These are phyloP conservation scores for Puccinia hordei DNA, from an alignment of 1,284 basidiomycete genomes.

Conservation along the genomic window DNA sequence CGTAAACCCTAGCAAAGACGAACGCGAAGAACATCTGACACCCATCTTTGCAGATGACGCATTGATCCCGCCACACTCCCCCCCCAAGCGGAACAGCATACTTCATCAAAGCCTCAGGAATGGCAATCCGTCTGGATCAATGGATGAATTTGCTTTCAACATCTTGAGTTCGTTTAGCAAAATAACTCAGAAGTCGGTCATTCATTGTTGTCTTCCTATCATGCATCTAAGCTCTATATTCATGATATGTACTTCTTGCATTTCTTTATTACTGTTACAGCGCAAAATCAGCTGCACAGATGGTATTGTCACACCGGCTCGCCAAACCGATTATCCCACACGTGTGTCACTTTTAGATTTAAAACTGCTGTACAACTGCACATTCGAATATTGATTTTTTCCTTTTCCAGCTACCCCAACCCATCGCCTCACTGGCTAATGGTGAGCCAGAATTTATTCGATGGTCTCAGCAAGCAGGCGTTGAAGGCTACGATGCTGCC, in stretches of 20 bases:
- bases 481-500: slow-evolving; percentile 76
- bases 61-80: slow-evolving; percentile 53
- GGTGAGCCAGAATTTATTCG: slow-evolving; percentile 49
- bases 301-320: slow-evolving; percentile 86
- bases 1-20: slow-evolving; percentile 82
- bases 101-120: slow-evolving; percentile 53
- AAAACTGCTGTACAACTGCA: not conserved
- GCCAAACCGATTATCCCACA: slow-evolving; percentile 92
- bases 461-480: slow-evolving; percentile 52
- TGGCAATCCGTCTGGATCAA: slow-evolving; percentile 50
- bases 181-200: slow-evolving; percentile 55
- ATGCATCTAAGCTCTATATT: not conserved
- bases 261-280: slow-evolving; percentile 60
- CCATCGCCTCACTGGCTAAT: slow-evolving; percentile 45
- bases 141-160: slow-evolving; percentile 58
- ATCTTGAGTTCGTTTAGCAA: slow-evolving; percentile 56
- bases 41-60: slow-evolving; percentile 60
- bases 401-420: slow-evolving; percentile 42
- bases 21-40: slow-evolving; percentile 77
- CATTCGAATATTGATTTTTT: not conserved
- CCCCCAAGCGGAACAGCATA: slow-evolving; percentile 53
- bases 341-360: slow-evolving; percentile 68
- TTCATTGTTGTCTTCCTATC: not conserved
- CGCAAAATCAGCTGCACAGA: slow-evolving; percentile 83
- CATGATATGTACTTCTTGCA: not conserved